phyloP scores from a whole-genome alignment of 768 basidiomycete species.

The Rickenella mellea region DNA sequence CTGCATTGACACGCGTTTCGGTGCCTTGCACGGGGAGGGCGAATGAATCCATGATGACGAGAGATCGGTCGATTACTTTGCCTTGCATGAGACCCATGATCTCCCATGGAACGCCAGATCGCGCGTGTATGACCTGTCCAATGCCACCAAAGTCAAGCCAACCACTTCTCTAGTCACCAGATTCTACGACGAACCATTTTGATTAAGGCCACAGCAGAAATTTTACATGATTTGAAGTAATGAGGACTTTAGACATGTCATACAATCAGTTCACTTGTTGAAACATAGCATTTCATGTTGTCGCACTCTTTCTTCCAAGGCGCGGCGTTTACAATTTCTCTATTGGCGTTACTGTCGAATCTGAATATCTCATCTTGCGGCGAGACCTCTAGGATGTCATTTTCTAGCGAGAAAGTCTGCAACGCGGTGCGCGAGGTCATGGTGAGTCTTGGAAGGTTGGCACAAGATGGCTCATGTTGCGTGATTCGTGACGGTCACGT shows the following conservation, averaged over 20 bases:
- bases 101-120: conserved; percentile 95
- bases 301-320: conserved; percentile 86
- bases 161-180: conserved; percentile 2
- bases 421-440: conserved; percentile 55
- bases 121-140: conserved; percentile 90
- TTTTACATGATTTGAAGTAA: conserved; percentile 85
- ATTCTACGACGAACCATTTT: conserved; percentile 75
- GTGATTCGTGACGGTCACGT: too few relatives aligned
- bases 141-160: conserved; percentile 11
- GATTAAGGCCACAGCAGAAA: conserved; percentile 89
- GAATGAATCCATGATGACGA: conserved; percentile 92
- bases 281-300: neutral
- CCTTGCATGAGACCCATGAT: conserved; percentile 99
- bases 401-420: conserved; percentile 63
- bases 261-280: conserved; percentile 3
- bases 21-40: conserved; percentile 97
- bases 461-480: too few relatives aligned
- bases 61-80: conserved; percentile 70
- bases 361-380: conserved; percentile 75
- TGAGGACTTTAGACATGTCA: conserved; percentile 42
- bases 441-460: too few relatives aligned
- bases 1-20: conserved; percentile 95
- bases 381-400: conserved; percentile 61
- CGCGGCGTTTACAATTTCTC: conserved; percentile 50
- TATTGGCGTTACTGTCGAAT: conserved; percentile 63